Percentiles rank a stretch among this genome's conserved stretches.
Conservation (phyloP, 192 early-diverging fungal species). For the Mycoemilia scoparia region DNA sequence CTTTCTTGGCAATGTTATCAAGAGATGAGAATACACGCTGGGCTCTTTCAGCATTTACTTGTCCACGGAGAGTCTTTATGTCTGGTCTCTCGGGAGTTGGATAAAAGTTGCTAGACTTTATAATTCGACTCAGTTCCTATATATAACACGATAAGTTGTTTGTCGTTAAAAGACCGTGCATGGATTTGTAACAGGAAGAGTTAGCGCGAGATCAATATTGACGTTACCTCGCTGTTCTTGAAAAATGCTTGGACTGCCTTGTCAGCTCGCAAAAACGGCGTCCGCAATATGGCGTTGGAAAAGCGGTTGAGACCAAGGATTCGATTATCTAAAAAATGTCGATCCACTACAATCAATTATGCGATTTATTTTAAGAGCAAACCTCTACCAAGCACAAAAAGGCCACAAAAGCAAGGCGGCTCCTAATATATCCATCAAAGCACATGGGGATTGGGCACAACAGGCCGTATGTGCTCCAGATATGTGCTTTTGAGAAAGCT, state of each 20-base stretch:
- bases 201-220: too few relatives aligned
- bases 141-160: too few relatives aligned
- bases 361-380: too few relatives aligned
- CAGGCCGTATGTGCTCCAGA: too few relatives aligned
- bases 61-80: conserved; percentile 11
- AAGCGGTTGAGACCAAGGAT: conserved; percentile 30
- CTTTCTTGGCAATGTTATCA: conserved; percentile 20
- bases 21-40: conserved; percentile 17
- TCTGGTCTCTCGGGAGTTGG: conserved; percentile 26
- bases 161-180: too few relatives aligned
- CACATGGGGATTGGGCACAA: too few relatives aligned
- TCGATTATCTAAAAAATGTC: conserved; percentile 34
- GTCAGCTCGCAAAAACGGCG: conserved; percentile 26
- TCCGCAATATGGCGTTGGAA: conserved; percentile 24
- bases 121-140: conserved; percentile 24
- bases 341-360: conserved; percentile 38
- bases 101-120: conserved; percentile 25
- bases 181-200: too few relatives aligned
- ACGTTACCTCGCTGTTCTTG: conserved; percentile 31
- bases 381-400: too few relatives aligned
- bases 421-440: too few relatives aligned
- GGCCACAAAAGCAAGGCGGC: too few relatives aligned
- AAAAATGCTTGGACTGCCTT: conserved; percentile 27
- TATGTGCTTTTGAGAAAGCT: too few relatives aligned
- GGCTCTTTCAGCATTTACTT: too few relatives aligned